Base-by-base conservation (phyloP, 2,329 filamentous ascomycete species). In the Trichocomaceae sp. region DNA sequence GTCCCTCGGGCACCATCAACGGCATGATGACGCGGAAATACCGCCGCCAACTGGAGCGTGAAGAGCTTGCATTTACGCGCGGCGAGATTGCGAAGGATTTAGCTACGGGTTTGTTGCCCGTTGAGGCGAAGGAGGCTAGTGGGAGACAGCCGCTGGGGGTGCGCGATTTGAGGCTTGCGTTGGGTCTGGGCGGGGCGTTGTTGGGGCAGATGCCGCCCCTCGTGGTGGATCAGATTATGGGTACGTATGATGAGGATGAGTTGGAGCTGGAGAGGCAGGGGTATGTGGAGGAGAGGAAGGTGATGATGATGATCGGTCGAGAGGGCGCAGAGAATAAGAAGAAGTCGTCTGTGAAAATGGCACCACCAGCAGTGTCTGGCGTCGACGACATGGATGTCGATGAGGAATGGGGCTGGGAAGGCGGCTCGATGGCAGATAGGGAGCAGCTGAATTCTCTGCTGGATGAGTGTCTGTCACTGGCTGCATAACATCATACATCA, bases 1-100 rank as follows among this genome's bases (percentile, higher is more conserved):
- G 79, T 1, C 76, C 79, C 1, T 85, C 85, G 2, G 78, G 83
- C 33, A 84, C 83, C 42, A 82, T 82, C 42, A 79, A 79, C 35
- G 88, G 86, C 77, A 82, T 96, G 56, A 86, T 90, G 68, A 95
- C 90, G 2, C 81, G 85, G 61, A 85, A 83, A 56, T 96, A 92
- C 71, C 83, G 83, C 59, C 79, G 81, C 56, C 87, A 89, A 66
- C 77, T 96, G 10, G 82, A 83, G 53, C 77, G 78, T 47, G 91
- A 96, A 69, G 90, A 96, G 66, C 80, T 86, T 44, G 81, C 83
- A 0, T 84, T 82, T 23, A 79, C 83, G 41, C 79, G 83, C n/a
- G 90, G 90, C 4, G 87, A 91, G 62, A 69, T 95, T 1, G 76
- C 81, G 17, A 80, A 88, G 61, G 88, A 90, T 56, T 85, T 87